Conservation (phyloP, 768 basidiomycete genomes). For the Hericium rajendrae region DNA sequence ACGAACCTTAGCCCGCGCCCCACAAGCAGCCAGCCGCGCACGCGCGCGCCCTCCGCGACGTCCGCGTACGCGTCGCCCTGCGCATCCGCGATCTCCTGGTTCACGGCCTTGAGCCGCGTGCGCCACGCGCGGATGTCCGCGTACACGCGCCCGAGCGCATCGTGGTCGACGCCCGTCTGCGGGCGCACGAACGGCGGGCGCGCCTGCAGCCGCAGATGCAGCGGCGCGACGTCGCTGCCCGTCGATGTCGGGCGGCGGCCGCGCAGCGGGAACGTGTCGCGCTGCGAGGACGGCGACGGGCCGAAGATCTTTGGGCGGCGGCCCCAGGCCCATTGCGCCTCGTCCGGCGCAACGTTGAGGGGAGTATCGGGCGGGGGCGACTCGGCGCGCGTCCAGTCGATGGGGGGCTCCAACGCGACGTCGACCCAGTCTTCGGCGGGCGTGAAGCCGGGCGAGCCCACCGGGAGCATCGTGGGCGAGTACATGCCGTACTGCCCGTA, state of each 20-base stretch:
- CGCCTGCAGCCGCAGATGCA: constrained; percentile 61
- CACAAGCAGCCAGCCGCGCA: constrained; percentile 73
- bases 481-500: too few species aligned
- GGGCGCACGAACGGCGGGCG: constrained; percentile 67
- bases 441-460: neutral
- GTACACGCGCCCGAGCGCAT: constrained; percentile 57
- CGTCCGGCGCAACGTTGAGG: constrained; percentile 12
- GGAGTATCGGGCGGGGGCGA: constrained; percentile 12
- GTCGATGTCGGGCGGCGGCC: constrained; percentile 22
- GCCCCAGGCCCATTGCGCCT: constrained; percentile 9
- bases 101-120: constrained; percentile 60
- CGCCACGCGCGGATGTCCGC: constrained; percentile 63
- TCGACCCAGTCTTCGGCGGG: constrained; percentile 51
- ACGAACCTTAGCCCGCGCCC: constrained; percentile 59
- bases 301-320: constrained; percentile 14
- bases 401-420: constrained; percentile 36
- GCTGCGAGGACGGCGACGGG: constrained; percentile 24
- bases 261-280: constrained; percentile 61
- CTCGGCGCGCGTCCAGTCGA: constrained; percentile 21
- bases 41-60: constrained; percentile 58
- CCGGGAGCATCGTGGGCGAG: too few species aligned
- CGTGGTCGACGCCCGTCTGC: constrained; percentile 59
- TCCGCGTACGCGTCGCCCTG: constrained; percentile 61
- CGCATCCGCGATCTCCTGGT: constrained; percentile 58
- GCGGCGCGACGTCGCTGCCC: constrained; percentile 37